Base-by-base conservation (phyloP, 2,329 filamentous ascomycete genomes). In the Microcyclospora pomicola region DNA sequence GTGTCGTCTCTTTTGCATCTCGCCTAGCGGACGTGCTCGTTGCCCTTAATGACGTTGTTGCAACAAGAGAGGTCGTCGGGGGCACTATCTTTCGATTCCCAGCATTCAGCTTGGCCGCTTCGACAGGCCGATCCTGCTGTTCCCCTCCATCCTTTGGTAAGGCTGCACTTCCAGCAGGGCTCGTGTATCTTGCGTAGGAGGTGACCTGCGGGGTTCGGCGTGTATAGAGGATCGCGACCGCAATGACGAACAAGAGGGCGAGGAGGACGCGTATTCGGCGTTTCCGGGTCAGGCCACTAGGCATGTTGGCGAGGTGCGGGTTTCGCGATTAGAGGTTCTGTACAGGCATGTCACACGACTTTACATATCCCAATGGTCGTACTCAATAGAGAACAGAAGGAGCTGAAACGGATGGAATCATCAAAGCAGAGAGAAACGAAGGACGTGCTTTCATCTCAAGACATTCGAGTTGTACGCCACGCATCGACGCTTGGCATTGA, bases 121-220 rank as follows among this genome's bases (percentile, higher is more conserved):
- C 15, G 33, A 14, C 43, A 15, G 32, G 31, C 12, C 36, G 24
- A 29, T 34, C 5, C 27, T 42, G 31, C n/a, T 9, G 33, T 12
- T 32, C 34, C 9, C 9, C n/a, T n/a, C 16, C 16, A 14, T 15
- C 31, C 13, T 41, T 10, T 31, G 43, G 24, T 31, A 43, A 40
- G 12, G 41, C 34, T 16, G 41, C 43, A 14, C 43, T 41, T 7
- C 43, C 43, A 2, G 41, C 43, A 27, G 42, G 19, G 19, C 34
- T 37, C 15, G 37, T 29, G 15, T 30, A 36, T 9, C 34, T 31
- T 11, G 24, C 29, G 30, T 42, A 40, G 9, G n/a, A 3, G 13
- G 38, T 33, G 5, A 38, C 38, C 15, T 33, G 42, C 7, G 19
- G 19, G 4, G 34, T 30, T 31, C 34, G 32, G 16, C 38, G 31